phyloP scores from a whole-genome alignment of 805 yeast genomes.

The Candida tammaniensis region DNA sequence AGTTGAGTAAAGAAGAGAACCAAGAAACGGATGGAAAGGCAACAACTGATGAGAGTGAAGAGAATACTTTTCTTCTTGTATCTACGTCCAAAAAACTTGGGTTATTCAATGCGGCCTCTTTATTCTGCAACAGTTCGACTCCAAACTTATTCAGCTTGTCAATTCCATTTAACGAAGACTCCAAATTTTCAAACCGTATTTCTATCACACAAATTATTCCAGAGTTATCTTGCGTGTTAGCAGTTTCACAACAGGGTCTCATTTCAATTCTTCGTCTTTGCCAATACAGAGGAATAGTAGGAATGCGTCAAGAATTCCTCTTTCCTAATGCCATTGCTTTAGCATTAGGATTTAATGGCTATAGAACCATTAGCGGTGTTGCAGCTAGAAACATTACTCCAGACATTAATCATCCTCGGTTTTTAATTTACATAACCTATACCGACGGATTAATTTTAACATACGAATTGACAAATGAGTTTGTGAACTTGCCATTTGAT shows the following conservation, averaged over 20 bases:
- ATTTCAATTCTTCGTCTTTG: conserved; percentile 37
- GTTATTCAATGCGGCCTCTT: conserved; percentile 41
- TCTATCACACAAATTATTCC: conserved; percentile 35
- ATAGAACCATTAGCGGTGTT: conserved; percentile 33
- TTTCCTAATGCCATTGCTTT: conserved; percentile 34
- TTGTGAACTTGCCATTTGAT: neutral
- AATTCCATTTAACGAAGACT: conserved; percentile 36
- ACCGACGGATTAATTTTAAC: conserved; percentile 30
- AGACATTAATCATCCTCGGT: conserved; percentile 20
- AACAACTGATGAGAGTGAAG: conserved; percentile 3
- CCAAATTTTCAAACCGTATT: conserved; percentile 30
- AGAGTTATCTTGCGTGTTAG: conserved; percentile 32
- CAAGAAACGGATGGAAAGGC: neutral
- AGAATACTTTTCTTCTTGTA: conserved; percentile 22
- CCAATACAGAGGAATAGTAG: conserved; percentile 32
- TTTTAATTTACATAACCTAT: conserved; percentile 29
- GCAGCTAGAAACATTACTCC: conserved; percentile 24
- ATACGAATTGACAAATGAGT: conserved; percentile 16
- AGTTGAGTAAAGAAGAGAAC: neutral
- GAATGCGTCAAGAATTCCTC: conserved; percentile 42
- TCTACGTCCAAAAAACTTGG: conserved; percentile 47
- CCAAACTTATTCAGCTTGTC: conserved; percentile 37
- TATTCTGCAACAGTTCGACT: conserved; percentile 49
- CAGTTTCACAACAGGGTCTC: conserved; percentile 37
- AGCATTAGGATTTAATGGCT: conserved; percentile 25